Base-by-base conservation (phyloP, 2,329 filamentous ascomycete species). In the Diplocarpon mali region DNA sequence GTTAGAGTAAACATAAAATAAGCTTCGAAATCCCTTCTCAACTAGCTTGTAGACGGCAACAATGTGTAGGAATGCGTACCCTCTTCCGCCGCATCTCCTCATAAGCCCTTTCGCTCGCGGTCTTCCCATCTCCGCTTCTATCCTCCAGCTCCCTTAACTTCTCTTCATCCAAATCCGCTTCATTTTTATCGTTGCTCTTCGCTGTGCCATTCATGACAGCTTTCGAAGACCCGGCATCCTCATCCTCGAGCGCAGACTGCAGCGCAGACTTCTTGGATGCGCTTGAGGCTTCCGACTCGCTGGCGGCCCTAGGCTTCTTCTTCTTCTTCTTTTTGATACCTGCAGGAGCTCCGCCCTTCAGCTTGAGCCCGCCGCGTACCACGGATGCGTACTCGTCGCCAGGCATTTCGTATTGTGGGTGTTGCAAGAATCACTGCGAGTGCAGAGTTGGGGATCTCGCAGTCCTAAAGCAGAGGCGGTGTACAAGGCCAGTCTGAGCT, bases 21-120 rank as follows among this genome's bases (percentile, higher is more conserved):
- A n/a, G n/a, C n/a, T n/a, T n/a, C n/a, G n/a, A n/a, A n/a, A n/a
- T n/a, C n/a, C n/a, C n/a, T n/a, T 17, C 16, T 14, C 28, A 40
- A 32, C n/a, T 24, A 11, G 15, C 9, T 30, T 14, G 12, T 16
- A 15, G 13, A 14, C 24, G 3, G 16, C 15, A 24, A 24, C 20
- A 24, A 3, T 7, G 20, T 24, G 20, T 24, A 24, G 20, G 7
- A 24, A 4, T 24, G 73, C 80, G 50, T 72, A 86, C 85, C 69
- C 86, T 76, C 67, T 87, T 92, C 63, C 78, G 75, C 63, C 83
- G 78, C 57, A 76, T 73, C 67, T 96, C 90, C 54, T 93, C 86
- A 58, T 92, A 78, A 36, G 80, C 73, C 54, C 73, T 71, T 67
- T 98, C 87, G 1, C 89, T 78, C 51, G 93, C 87, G 0, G 90